Conservation (phyloP, 2,329 filamentous ascomycete species). For the Pseudogymnoascus sp. region DNA sequence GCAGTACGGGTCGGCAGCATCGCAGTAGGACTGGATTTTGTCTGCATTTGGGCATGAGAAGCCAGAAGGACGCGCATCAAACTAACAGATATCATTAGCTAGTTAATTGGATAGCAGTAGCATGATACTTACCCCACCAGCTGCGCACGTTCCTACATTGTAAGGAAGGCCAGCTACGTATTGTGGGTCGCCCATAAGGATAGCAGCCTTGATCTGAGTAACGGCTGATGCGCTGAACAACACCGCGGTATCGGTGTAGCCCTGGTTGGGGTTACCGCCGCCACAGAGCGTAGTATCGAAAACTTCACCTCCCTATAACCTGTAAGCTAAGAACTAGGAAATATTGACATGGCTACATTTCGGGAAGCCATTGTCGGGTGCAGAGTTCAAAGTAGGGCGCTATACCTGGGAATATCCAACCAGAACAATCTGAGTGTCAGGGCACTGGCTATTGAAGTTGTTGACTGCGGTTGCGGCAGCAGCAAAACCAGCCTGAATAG, state of each 20-base stretch:
- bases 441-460: constrained; percentile 46
- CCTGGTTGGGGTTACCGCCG: constrained; percentile 42
- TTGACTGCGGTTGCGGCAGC: constrained; percentile 54
- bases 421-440: constrained; percentile 48
- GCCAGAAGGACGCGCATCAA: constrained; percentile 49
- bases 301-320: constrained; percentile 46
- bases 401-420: constrained; percentile 51
- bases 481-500: constrained; percentile 43
- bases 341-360: neutral
- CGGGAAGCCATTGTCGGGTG: constrained; percentile 21
- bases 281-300: constrained; percentile 56
- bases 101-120: neutral
- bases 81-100: constrained; percentile 33
- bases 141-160: constrained; percentile 50
- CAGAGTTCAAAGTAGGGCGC: constrained; percentile 17
- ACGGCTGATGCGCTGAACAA: constrained; percentile 38
- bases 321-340: constrained; percentile 20
- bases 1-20: constrained; percentile 56
- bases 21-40: constrained; percentile 55
- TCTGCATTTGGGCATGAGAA: constrained; percentile 43
- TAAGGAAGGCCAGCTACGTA: constrained; percentile 43
- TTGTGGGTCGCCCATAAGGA: constrained; percentile 41
- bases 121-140: constrained; percentile 42
- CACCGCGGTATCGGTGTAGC: constrained; percentile 36
- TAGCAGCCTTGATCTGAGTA: constrained; percentile 37